Evolutionary conservation across 2,329 filamentous ascomycete genomes (phyloP), one percentile per base, ranked within the genome.

Genomic region (Acephala macrosclerotiorum): DNA sequence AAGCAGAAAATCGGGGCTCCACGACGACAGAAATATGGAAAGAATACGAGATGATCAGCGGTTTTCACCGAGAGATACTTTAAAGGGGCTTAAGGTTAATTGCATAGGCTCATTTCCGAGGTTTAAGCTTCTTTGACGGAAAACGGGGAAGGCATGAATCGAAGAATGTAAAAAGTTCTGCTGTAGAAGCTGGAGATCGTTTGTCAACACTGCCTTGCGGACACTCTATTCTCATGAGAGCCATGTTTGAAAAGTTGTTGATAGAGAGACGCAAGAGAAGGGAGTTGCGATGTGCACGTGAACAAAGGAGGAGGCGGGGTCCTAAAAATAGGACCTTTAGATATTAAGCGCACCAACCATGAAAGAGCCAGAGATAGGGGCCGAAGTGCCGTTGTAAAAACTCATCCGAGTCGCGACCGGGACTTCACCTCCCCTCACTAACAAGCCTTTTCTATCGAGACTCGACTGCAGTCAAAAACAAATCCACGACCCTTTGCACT

Each of bases 31-130:
- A 22, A 49, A 49, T 49, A 49, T 49, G 45, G 9, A 49, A 49
- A 49, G 45, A 22, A 49, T 49, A 49, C 45, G 45, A 49, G 45
- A 49, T 49, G 45, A 49, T 49, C 45, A 22, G 45, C 45, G 38
- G 22, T 5, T 20, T 49, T 12, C 14, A 18, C 45, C 45, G 18
- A 6, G 45, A 49, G 8, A 49, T 3, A 11, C 20, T 11, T 22
- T 49, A 20, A n/a, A 5, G n/a, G 38, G 20, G 18, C 22, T 49
- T 49, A 49, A 49, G 45, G 45, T 49, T 49, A 49, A 49, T 49
- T 25, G 45, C 45, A 49, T 49, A 49, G 18, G 45, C 18, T 49
- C 45, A 49, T 49, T 25, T 49, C 45, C 45, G 45, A 49, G 12
- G 18, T 49, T 49, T 20, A 49, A 49, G 45, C 45, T 49, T 49